Evolutionary conservation across 139 green algal genomes (phyloP), one percentile per base, ranked within the genome.

Genomic region (Auxenochlorella pyrenoidosa): DNA sequence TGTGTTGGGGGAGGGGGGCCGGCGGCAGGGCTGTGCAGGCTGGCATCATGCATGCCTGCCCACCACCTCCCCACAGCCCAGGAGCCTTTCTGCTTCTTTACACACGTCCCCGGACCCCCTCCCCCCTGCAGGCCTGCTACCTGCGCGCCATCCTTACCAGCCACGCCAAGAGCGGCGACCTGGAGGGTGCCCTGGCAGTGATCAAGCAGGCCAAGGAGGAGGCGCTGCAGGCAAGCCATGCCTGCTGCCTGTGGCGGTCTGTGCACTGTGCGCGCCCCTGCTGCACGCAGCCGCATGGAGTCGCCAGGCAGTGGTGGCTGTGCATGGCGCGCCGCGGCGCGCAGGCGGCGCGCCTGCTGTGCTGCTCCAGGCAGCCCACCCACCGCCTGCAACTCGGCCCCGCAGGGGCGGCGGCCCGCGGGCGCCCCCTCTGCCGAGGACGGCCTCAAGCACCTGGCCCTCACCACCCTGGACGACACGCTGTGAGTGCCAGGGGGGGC

Each of bases 391-490:
- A 19, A 0, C 6, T 54, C 54, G 15, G 54, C 5, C 34, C 44
- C n/a, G 47, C 83, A 68, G 83, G 47, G 24, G 40, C 36, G 51
- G 24, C 47, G 32, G 38, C 38, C 19, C 21, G 47, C 54, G 41
- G 79, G 82, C 41, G 76, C 47, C 18, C 78, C 85, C 12, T 88
- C 70, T 3, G 94, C 95, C 0, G 97, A 98, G 73, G 92, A 90
- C 3, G 94, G 94, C 47, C 84, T 99, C 76, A 91, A 92, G 83
- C 94, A 98, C 72, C 90, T 99, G 77, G 91, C 99, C 91, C 94
- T 98, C 71, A 92, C 96, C 63, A 90, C 93, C 3, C 90, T 95
- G 36, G 90, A 93, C 6, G 94, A 98, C n/a, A 78, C 91, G 63
- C 89, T 99, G 70, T 92, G 80, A 60, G 80, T 79, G 75, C 41